These are phyloP conservation scores for Scheffersomyces segobiensis DNA, from an alignment of 1,139 yeast genomes.

Conservation along the genomic window DNA sequence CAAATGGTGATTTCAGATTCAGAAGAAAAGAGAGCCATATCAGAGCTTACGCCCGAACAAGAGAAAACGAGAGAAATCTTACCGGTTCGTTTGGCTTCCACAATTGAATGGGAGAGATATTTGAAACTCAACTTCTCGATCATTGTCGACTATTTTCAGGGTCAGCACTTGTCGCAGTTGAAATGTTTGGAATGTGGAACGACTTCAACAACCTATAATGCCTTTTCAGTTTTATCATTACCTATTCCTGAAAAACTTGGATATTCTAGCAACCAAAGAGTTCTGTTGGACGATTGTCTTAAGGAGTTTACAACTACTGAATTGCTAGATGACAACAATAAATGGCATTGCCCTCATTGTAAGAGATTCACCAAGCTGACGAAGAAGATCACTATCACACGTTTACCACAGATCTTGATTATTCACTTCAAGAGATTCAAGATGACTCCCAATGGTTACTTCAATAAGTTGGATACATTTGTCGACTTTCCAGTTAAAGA, in stretches of 20 bases:
- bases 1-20: slow-evolving; percentile 44
- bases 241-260: slow-evolving; percentile 59
- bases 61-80: slow-evolving; percentile 72
- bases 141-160: slow-evolving; percentile 84
- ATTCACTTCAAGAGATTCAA: slow-evolving; percentile 82
- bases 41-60: slow-evolving; percentile 67
- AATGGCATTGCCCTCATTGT: slow-evolving; percentile 90
- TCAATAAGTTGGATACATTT: slow-evolving; percentile 62
- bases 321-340: slow-evolving; percentile 73
- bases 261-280: slow-evolving; percentile 16
- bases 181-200: slow-evolving; percentile 72
- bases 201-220: slow-evolving; percentile 86
- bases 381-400: slow-evolving; percentile 66
- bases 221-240: slow-evolving; percentile 72
- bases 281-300: slow-evolving; percentile 64
- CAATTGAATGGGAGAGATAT: slow-evolving; percentile 94
- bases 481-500: slow-evolving; percentile 60
- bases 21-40: slow-evolving; percentile 39
- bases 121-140: slow-evolving; percentile 81
- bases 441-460: slow-evolving; percentile 41
- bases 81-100: slow-evolving; percentile 82
- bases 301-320: slow-evolving; percentile 69
- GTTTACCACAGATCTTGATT: slow-evolving; percentile 71
- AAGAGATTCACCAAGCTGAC: slow-evolving; percentile 65
- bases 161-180: slow-evolving; percentile 82